Conservation (phyloP, 495 filamentous ascomycete genomes). For the Neurospora terricola region DNA sequence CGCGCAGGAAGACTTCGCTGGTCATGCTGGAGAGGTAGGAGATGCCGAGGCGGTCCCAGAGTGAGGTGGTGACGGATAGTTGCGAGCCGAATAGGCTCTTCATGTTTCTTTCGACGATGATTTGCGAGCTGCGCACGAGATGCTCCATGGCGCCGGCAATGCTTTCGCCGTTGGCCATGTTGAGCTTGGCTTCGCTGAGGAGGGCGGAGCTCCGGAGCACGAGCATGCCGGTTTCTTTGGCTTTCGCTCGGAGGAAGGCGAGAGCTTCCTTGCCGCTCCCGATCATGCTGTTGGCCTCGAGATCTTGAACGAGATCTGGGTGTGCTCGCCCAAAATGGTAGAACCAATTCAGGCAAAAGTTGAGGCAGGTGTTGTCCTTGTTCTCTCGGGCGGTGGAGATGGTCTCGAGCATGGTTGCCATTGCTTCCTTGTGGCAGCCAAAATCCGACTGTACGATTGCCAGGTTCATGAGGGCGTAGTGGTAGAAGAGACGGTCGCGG, state of each 20-base stretch:
- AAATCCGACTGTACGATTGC: conserved; percentile 94
- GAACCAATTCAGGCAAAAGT: conserved; percentile 95
- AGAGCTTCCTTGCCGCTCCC: conserved; percentile 75
- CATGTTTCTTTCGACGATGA: conserved; percentile 69
- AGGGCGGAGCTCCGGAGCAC: conserved; percentile 74
- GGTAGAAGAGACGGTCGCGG: conserved; percentile 74
- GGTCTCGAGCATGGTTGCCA: conserved; percentile 85
- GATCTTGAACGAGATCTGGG: conserved; percentile 60
- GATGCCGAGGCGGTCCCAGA: conserved; percentile 70
- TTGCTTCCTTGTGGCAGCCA: conserved; percentile 82
- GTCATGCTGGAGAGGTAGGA: conserved; percentile 54
- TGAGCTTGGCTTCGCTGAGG: conserved; percentile 76
- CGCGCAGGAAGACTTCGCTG: conserved; percentile 68
- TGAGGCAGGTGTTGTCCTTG: conserved; percentile 82
- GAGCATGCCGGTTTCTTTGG: conserved; percentile 84
- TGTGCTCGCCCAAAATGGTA: conserved; percentile 87
- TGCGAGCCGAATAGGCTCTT: conserved; percentile 62
- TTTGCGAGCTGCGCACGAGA: conserved; percentile 69
- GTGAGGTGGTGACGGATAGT: conserved; percentile 55
- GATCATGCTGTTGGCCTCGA: conserved; percentile 61
- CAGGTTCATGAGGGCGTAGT: conserved; percentile 91
- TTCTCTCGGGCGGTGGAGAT: conserved; percentile 87
- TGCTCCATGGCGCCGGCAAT: conserved; percentile 66
- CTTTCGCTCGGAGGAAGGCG: conserved; percentile 74
- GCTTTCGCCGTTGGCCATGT: conserved; percentile 67